Evolutionary conservation across 768 basidiomycete species (phyloP), one percentile per base, ranked within the genome.

Genomic region (Sarcodon aspratus): DNA sequence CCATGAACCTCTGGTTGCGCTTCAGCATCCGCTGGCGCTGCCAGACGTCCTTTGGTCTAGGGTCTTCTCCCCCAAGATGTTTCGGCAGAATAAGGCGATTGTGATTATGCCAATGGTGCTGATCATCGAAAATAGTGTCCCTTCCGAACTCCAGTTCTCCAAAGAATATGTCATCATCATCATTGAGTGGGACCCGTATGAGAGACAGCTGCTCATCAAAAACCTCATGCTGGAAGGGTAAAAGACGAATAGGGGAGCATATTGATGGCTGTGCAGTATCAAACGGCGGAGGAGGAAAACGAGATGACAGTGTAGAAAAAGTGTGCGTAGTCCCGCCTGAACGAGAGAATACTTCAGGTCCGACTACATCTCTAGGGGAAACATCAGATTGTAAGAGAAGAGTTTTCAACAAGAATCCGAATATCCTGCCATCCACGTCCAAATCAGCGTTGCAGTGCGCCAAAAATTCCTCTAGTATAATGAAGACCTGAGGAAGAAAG

Each of bases 81-180:
- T 69, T 65, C 3, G 80, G 79, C 1, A 84, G 57, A 17, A 82
- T 66, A 0, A 73, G 48, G 33, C 62, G 72, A 37, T 61, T 59
- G 47, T 64, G 60, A 48, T 70, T 75, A 54, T 83, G 82, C 82
- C 82, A 82, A 55, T 82, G 81, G 13, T 60, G 66, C 0, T 67
- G 70, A 52, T 83, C 82, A 6, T 62, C 57, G 59, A 76, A 79
- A 8, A 66, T 54, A 8, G 63, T 63, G 9, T 64, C 66, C 6
- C 51, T 53, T 1, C 64, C 68, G 54, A 75, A 73, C 43, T 70
- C 66, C 43, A 73, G 63, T 1, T 50, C 40, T 0, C 49, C 44
- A 2, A 38, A 34, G 6, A 52, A 53, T 10, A 45, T 50, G 7
- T 50, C 55, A 3, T 57, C 52, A 21, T 52, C 55, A 1, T 57